These are phyloP conservation scores for Phaseolus lunatus DNA, from an alignment of 306 rosid genomes.

Conservation along the genomic window DNA sequence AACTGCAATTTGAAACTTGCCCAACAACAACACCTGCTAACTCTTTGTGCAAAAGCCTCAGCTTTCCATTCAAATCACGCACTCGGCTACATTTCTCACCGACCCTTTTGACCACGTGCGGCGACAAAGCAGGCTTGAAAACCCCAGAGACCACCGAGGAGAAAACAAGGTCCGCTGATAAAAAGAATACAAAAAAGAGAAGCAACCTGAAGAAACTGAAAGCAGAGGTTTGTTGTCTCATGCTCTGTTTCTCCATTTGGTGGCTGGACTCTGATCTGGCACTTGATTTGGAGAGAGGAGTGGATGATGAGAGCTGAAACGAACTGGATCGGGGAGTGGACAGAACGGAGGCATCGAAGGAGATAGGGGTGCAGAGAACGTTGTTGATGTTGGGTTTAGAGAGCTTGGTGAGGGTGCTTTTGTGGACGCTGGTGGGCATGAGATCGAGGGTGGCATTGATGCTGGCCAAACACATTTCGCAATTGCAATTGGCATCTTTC, in stretches of 20 bases:
- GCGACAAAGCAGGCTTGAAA: conserved; percentile 52
- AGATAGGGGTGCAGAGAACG: conserved; percentile 60
- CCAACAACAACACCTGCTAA: conserved; percentile 54
- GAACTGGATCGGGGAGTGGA: conserved; percentile 59
- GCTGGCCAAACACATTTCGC: conserved; percentile 80
- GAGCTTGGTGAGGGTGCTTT: conserved; percentile 67
- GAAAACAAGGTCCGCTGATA: conserved; percentile 50
- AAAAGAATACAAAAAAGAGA: conserved; percentile 53
- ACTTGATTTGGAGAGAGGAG: conserved; percentile 50
- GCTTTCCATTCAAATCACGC: conserved; percentile 67
- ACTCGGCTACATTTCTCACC: conserved; percentile 56
- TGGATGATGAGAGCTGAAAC: conserved; percentile 2
- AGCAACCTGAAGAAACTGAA: conserved; percentile 38
- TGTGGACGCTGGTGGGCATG: conserved; percentile 67
- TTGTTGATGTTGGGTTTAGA: conserved; percentile 47
- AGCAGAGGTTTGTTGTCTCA: conserved; percentile 15
- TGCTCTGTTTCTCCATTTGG: conserved; percentile 29
- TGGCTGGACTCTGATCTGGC: conserved; percentile 37
- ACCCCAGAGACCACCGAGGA: conserved; percentile 50
- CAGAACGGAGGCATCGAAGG: conserved; percentile 61
- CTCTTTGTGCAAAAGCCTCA: conserved; percentile 70
- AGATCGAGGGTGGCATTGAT: conserved; percentile 91
- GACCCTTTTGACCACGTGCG: conserved; percentile 54
- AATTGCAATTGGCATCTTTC: conserved; percentile 80
- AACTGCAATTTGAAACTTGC: conserved; percentile 71